Conservation (phyloP, 208 protist genomes). For the Leishmania braziliensis region DNA sequence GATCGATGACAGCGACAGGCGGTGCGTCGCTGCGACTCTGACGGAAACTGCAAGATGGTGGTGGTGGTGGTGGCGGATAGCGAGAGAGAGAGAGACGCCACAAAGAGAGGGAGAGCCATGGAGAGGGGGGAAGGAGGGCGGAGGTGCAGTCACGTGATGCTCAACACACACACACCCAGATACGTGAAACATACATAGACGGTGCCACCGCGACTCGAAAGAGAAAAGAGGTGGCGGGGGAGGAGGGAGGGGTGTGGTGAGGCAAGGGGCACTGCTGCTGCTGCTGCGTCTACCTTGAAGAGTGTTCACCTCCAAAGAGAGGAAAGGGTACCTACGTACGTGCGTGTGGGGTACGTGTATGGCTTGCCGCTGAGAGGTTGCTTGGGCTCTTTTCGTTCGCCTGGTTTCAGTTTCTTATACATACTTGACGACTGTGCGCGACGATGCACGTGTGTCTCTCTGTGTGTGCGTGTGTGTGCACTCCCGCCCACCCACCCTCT, state of each 20-base stretch:
- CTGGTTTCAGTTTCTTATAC: neutral
- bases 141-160: neutral
- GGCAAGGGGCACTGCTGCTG: neutral
- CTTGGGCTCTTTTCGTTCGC: neutral
- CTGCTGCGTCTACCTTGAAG: neutral
- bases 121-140: neutral
- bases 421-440: conserved; percentile 1
- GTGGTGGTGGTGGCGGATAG: neutral
- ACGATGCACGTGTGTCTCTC: neutral
- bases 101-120: neutral
- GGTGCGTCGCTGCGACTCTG: neutral
- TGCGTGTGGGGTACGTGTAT: neutral
- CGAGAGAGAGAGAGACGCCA: neutral
- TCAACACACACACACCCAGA: neutral
- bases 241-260: neutral
- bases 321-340: neutral
- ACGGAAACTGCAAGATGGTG: neutral
- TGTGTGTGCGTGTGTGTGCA: neutral
- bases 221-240: neutral
- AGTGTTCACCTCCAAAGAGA: neutral
- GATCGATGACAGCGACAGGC: neutral
- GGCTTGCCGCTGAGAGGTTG: neutral
- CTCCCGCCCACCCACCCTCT: neutral
- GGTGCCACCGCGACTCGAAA: neutral
- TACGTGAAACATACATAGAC: neutral